Conservation (phyloP, 2,329 filamentous ascomycete species). For the Penicillium sp. region DNA sequence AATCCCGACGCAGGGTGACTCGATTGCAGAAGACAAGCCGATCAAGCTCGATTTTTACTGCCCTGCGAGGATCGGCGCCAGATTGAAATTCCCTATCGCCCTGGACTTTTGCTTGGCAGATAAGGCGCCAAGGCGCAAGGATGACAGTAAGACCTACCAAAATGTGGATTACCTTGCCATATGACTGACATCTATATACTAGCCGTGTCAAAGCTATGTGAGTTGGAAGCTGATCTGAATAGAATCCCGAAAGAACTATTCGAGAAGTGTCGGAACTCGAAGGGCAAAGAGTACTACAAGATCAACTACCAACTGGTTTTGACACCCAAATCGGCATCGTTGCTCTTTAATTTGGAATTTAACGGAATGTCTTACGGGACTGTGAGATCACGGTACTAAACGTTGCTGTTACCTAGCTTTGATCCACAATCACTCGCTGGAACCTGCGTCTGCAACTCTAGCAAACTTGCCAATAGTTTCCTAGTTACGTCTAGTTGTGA, state of each 20-base stretch:
- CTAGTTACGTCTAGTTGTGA: no score
- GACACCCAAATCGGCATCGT: conserved; percentile 24
- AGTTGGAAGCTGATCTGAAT: conserved; percentile 21
- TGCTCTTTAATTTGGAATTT: conserved; percentile 29
- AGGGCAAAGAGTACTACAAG: conserved; percentile 14
- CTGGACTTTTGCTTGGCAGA: conserved; percentile 13
- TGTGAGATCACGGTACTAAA: conserved; percentile 22
- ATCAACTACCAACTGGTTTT: conserved; percentile 15
- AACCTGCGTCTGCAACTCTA: no score
- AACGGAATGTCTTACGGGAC: conserved; percentile 28
- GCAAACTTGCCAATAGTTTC: not conserved
- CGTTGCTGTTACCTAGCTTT: not conserved
- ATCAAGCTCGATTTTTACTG: conserved; percentile 14
- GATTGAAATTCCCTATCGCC: not conserved
- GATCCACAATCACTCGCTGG: not conserved
- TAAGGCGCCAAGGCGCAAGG: conserved; percentile 2
- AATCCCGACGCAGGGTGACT: conserved; percentile 6
- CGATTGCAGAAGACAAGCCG: conserved; percentile 18
- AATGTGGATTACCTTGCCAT: no score
- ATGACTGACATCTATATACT: not conserved
- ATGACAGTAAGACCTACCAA: not conserved
- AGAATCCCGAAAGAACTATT: conserved; percentile 24
- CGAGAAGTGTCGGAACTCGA: conserved; percentile 13
- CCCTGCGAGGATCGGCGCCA: fast-evolving
- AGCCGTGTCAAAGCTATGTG: conserved; percentile 21